Conservation (phyloP, 768 basidiomycete species). For the Russula vinacea region DNA sequence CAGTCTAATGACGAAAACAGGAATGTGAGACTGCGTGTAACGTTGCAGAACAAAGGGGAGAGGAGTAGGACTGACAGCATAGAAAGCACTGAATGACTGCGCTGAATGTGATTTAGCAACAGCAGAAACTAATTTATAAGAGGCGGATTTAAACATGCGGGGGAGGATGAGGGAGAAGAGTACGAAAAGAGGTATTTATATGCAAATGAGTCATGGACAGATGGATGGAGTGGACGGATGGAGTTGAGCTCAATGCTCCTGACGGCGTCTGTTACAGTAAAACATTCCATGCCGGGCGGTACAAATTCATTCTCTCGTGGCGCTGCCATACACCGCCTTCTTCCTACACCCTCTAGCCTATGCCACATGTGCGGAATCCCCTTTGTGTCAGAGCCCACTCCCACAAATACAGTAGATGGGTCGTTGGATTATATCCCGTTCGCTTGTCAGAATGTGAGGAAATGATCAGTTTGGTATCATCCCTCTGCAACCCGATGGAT, state of each 20-base stretch:
- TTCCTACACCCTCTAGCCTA: neutral
- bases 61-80: slow-evolving; percentile 47
- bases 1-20: slow-evolving; percentile 14
- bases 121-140: slow-evolving; percentile 35
- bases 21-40: neutral
- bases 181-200: slow-evolving; percentile 6
- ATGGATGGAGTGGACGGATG: slow-evolving; percentile 2
- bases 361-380: no score
- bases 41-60: neutral
- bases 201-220: slow-evolving; percentile 12
- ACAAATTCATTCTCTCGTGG: neutral
- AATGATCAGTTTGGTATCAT: neutral
- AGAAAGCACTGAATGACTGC: slow-evolving; percentile 49
- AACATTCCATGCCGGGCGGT: no score
- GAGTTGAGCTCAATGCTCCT: neutral
- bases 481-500: slow-evolving; percentile 1
- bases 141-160: slow-evolving; percentile 34
- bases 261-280: neutral
- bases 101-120: slow-evolving; percentile 29
- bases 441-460: slow-evolving; percentile 23
- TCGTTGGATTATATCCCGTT: neutral
- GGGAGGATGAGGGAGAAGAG: neutral
- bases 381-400: slow-evolving; percentile 2
- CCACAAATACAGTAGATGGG: slow-evolving; percentile 13
- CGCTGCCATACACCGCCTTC: neutral